Evolutionary conservation across 129 eudicot genomes (phyloP).

Genomic region (Artemisia tridentata): DNA sequence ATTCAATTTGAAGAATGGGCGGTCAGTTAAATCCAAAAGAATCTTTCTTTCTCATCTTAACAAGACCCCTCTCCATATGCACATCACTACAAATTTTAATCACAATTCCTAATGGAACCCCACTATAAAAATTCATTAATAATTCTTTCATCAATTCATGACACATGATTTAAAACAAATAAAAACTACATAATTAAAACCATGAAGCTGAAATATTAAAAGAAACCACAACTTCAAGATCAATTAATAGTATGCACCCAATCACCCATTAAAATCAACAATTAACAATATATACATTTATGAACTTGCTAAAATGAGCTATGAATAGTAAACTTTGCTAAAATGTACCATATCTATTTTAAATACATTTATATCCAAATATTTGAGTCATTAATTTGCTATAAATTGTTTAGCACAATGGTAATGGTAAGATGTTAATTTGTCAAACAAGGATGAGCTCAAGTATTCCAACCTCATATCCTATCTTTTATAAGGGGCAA

Average conservation of each 20-base stretch:
- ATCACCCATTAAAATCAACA: no score
- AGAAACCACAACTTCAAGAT: conserved; percentile 48
- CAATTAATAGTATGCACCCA: conserved; percentile 29
- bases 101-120: conserved; percentile 24
- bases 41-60: conserved; percentile 59
- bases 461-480: no score
- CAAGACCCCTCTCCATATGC: conserved; percentile 51
- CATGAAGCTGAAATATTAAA: conserved; percentile 48
- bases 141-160: conserved; percentile 17
- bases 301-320: no score
- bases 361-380: no score
- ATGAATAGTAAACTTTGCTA: no score
- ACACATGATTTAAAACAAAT: conserved; percentile 1
- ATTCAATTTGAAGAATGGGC: conserved; percentile 29
- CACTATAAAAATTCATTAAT: neutral
- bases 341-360: no score
- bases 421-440: no score
- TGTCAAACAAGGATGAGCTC: no score
- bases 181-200: neutral
- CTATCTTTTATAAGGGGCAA: no score
- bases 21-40: conserved; percentile 42
- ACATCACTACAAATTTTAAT: conserved; percentile 35
- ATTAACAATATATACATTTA: no score
- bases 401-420: no score
- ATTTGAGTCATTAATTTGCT: no score